These are phyloP conservation scores for Cadophora malorum DNA, from an alignment of 2,329 filamentous ascomycete species.

Conservation along the genomic window DNA sequence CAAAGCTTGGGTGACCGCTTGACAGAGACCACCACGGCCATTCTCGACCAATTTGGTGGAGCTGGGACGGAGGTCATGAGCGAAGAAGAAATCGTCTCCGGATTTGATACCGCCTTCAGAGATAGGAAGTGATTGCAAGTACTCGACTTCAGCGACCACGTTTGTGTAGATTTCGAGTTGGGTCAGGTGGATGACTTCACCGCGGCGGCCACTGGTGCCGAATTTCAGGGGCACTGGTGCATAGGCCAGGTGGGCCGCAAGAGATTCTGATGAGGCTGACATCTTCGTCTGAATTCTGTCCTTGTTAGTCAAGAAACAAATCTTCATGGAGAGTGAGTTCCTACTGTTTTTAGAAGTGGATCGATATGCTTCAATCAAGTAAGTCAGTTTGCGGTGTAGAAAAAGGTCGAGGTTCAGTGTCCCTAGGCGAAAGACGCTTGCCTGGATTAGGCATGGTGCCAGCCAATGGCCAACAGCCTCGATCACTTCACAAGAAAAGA, in stretches of 20 bases:
- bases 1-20: slow-evolving; percentile 45
- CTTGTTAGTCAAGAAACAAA: background rate
- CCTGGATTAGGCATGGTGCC: background rate
- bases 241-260: slow-evolving; percentile 36
- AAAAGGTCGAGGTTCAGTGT: background rate
- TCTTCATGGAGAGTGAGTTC: background rate
- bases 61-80: slow-evolving; percentile 46
- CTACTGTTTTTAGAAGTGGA: background rate
- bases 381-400: background rate
- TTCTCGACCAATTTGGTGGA: slow-evolving; percentile 44
- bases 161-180: slow-evolving; percentile 47
- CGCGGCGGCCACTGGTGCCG: slow-evolving; percentile 46
- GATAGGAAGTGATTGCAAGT: slow-evolving; percentile 41
- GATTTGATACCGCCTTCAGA: slow-evolving; percentile 42
- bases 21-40: slow-evolving; percentile 43
- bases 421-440: slow-evolving; percentile 3
- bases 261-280: slow-evolving; percentile 7
- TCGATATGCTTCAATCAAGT: background rate
- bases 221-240: slow-evolving; percentile 45
- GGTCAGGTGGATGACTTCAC: slow-evolving; percentile 44
- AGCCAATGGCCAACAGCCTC: background rate
- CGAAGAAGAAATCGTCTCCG: slow-evolving; percentile 46
- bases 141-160: slow-evolving; percentile 44
- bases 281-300: background rate
- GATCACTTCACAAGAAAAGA: background rate